Conservation (phyloP, 2,329 filamentous ascomycete species). For the Aspergillus hiratsukae region DNA sequence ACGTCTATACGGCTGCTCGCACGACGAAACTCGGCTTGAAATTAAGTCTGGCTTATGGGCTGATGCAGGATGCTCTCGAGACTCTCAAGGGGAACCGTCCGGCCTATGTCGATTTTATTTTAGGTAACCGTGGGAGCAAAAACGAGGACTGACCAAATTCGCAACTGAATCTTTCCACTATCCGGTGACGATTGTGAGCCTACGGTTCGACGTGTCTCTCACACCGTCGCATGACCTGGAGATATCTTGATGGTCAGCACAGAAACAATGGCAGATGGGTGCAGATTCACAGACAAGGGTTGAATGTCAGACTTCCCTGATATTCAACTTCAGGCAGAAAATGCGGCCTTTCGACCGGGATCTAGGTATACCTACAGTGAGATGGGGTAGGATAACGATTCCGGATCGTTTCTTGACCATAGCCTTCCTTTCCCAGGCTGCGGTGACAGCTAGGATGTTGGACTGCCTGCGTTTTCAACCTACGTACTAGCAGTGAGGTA, state of each 20-base stretch:
- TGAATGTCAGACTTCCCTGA: not conserved
- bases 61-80: constrained; percentile 71
- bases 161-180: constrained; percentile 2
- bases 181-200: not conserved
- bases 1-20: constrained; percentile 67
- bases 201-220: not conserved
- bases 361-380: too few relatives aligned
- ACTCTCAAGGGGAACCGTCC: constrained; percentile 66
- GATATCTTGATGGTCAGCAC: not conserved
- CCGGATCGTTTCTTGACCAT: not conserved
- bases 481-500: not conserved
- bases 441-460: not conserved
- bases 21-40: constrained; percentile 76
- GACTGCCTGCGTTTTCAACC: not conserved
- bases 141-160: constrained; percentile 14
- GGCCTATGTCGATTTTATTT: constrained; percentile 67
- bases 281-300: not conserved
- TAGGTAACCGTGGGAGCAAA: constrained; percentile 40
- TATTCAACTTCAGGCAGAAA: not conserved
- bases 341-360: not conserved
- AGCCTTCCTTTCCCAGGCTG: not conserved
- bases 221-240: not conserved
- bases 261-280: not conserved
- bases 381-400: not conserved
- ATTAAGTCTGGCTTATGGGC: constrained; percentile 74